A percentile compares a stretch with the other conserved stretches of the same genome.
phyloP scores from a whole-genome alignment of 352 stramenopile species.

The Phytopythium montanum region DNA sequence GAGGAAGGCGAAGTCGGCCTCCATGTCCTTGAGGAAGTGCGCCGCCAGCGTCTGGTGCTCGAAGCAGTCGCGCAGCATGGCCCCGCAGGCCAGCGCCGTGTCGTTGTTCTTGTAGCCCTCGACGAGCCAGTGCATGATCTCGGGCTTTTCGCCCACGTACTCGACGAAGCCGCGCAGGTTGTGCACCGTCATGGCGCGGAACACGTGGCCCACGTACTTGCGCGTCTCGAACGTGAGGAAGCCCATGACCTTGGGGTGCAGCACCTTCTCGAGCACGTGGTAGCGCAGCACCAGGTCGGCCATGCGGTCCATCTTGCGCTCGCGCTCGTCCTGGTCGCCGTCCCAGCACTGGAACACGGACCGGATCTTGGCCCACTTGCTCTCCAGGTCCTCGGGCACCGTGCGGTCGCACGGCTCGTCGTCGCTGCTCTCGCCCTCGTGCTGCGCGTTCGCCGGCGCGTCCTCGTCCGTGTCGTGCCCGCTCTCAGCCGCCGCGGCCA shows the following conservation, averaged over 20 bases:
- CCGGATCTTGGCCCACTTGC: conserved; percentile 70
- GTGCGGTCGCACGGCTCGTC: conserved; percentile 63
- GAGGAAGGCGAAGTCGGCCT: conserved; percentile 59
- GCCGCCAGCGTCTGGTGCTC: conserved; percentile 56
- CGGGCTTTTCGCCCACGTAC: conserved; percentile 49
- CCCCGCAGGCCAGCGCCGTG: conserved; percentile 69
- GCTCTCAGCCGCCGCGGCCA: conserved; percentile 14
- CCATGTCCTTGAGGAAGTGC: conserved; percentile 58
- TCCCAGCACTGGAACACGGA: conserved; percentile 75
- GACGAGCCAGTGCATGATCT: conserved; percentile 72
- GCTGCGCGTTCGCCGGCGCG: conserved; percentile 12
- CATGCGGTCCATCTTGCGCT: conserved; percentile 82
- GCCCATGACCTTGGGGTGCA: conserved; percentile 65
- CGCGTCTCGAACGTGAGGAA: conserved; percentile 79
- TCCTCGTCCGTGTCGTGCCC: conserved; percentile 25
- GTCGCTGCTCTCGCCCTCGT: conserved; percentile 53
- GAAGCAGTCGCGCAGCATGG: conserved; percentile 82
- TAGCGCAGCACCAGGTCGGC: conserved; percentile 69
- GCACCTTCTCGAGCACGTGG: conserved; percentile 67
- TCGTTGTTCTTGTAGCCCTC: conserved; percentile 73
- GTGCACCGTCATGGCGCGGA: conserved; percentile 73
- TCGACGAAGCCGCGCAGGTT: conserved; percentile 61
- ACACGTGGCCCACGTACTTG: conserved; percentile 79
- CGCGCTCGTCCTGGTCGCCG: conserved; percentile 58
- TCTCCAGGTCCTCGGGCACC: conserved; percentile 69